Percentiles rank a stretch among this genome's conserved stretches.
Evolutionary conservation across 345 rosid species (phyloP).

Genomic region (Salix dunnii): DNA sequence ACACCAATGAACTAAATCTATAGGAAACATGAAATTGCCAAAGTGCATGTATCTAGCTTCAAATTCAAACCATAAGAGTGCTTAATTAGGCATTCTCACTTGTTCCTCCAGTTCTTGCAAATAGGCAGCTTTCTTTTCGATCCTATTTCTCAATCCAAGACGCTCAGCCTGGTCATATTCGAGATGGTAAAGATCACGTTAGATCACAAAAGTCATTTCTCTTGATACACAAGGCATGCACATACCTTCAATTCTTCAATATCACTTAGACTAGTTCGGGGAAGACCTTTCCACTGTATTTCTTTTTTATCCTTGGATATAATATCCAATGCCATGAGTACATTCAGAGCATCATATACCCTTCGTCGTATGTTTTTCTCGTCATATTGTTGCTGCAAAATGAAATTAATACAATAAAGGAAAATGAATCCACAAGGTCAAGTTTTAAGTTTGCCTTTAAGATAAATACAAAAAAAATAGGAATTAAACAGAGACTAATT

Average conservation of each 20-base stretch:
- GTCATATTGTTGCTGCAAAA: conserved; percentile 85
- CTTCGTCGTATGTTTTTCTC: conserved; percentile 97
- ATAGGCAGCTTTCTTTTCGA: conserved; percentile 88
- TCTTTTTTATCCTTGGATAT: conserved; percentile 96
- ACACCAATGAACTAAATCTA: conserved; percentile 5
- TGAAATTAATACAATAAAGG: neutral
- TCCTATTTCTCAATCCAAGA: conserved; percentile 62
- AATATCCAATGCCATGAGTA: conserved; percentile 99
- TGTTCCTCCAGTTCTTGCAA: conserved; percentile 91
- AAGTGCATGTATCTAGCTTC: conserved; percentile 8
- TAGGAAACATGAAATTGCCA: neutral
- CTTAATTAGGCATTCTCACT: conserved; percentile 41
- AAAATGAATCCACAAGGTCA: neutral
- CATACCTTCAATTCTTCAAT: conserved; percentile 90
- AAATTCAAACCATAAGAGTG: conserved; percentile 11
- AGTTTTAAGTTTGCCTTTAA: conserved; percentile 3
- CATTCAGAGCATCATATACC: conserved; percentile 98
- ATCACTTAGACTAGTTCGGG: conserved; percentile 87
- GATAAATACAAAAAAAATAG: neutral
- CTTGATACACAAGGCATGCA: conserved; percentile 6
- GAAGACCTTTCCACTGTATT: conserved; percentile 98
- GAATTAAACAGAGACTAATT: neutral
- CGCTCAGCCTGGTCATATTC: conserved; percentile 55
- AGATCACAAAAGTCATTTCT: conserved; percentile 20
- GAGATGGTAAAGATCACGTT: conserved; percentile 15